These are phyloP conservation scores for Penicillium fimorum DNA, from an alignment of 495 filamentous ascomycete genomes.

Conservation along the genomic window DNA sequence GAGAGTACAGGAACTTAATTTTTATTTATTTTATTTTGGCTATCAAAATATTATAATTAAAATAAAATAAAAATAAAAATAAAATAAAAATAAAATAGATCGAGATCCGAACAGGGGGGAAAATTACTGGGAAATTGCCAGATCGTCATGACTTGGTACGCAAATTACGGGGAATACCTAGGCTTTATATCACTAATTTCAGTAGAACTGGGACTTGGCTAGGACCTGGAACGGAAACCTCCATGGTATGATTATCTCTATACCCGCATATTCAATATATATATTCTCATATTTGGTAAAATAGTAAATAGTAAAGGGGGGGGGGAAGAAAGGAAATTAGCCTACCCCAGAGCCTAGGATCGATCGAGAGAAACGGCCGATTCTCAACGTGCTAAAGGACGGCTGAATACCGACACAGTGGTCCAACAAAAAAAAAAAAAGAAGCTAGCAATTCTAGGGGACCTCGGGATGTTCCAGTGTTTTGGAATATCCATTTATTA, in stretches of 20 bases:
- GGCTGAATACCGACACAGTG: neutral
- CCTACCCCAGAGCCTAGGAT: slow-evolving; percentile 27
- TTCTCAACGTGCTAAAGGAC: slow-evolving; percentile 7
- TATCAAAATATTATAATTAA: slow-evolving; percentile 11
- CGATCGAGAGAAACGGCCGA: slow-evolving; percentile 16
- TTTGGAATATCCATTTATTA: slow-evolving; percentile 5
- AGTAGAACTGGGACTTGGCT: no score
- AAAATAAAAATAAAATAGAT: slow-evolving; percentile 16
- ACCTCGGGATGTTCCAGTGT: neutral
- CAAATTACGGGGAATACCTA: slow-evolving; percentile 42
- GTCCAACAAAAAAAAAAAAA: neutral
- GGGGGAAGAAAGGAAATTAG: slow-evolving; percentile 17
- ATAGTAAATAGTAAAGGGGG: neutral
- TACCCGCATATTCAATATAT: neutral
- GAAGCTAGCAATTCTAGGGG: slow-evolving; percentile 2
- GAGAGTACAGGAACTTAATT: slow-evolving; percentile 11
- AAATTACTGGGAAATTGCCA: slow-evolving; percentile 32
- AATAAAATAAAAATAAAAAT: slow-evolving; percentile 15
- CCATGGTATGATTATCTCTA: no score
- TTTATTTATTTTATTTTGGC: slow-evolving; percentile 3
- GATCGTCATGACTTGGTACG: slow-evolving; percentile 29
- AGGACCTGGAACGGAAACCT: no score
- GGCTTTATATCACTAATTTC: slow-evolving; percentile 16
- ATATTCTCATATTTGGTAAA: neutral
- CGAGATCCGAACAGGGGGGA: slow-evolving; percentile 33